A percentile compares a stretch with the other conserved stretches of the same genome.
Evolutionary conservation across 495 filamentous ascomycete genomes (phyloP).

Genomic region (Penicillium flavigenum): DNA sequence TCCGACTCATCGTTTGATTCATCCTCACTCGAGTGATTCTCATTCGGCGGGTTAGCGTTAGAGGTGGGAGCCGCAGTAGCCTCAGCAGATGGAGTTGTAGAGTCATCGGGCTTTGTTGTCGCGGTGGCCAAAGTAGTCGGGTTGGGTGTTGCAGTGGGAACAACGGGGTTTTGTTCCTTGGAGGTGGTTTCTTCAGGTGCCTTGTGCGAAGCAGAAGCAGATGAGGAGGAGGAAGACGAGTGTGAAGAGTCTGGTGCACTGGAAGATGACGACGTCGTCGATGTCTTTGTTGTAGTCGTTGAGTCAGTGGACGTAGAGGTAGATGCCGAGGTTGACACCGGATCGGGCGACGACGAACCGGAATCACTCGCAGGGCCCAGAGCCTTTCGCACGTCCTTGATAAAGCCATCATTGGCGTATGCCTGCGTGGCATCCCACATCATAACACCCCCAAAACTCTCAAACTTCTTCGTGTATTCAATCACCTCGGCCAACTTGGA

Average conservation of each 20-base stretch:
- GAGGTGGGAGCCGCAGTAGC: conserved; percentile 10
- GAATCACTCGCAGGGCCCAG: conserved; percentile 28
- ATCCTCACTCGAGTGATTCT: not conserved
- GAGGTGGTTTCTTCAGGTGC: conserved; percentile 16
- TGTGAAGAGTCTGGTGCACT: conserved; percentile 30
- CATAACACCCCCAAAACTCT: conserved; percentile 69
- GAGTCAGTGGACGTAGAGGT: conserved; percentile 34
- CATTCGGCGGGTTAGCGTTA: conserved; percentile 5
- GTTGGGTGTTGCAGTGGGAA: not conserved
- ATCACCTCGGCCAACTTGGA: conserved; percentile 48
- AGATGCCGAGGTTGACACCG: conserved; percentile 34
- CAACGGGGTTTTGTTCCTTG: not conserved
- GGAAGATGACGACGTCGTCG: conserved; percentile 22
- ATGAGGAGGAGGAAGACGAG: conserved; percentile 36
- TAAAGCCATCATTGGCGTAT: conserved; percentile 57
- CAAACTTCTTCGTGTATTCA: conserved; percentile 50
- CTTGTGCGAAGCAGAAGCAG: conserved; percentile 29
- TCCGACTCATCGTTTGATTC: not conserved
- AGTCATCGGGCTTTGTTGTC: not conserved
- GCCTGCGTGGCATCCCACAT: conserved; percentile 69
- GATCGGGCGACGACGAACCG: conserved; percentile 33
- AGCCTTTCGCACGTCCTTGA: conserved; percentile 41
- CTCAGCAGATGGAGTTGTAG: not conserved
- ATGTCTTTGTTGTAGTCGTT: conserved; percentile 4
- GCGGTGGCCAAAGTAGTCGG: conserved; percentile 4